Conservation (phyloP, 768 basidiomycete genomes). For the Candolleomyces aberdarensis region DNA sequence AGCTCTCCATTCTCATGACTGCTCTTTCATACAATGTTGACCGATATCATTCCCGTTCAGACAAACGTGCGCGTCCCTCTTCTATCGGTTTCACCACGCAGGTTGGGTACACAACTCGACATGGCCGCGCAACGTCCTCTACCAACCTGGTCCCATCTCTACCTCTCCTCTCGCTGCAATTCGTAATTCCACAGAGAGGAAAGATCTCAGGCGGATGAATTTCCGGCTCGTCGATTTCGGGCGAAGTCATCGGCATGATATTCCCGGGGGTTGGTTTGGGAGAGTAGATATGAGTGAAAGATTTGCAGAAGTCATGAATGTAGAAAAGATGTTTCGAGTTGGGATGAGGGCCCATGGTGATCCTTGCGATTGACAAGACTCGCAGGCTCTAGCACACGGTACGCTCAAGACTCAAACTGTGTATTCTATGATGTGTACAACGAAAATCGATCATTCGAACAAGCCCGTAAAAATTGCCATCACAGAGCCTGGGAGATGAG, state of each 20-base stretch:
- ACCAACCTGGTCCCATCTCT: conserved; percentile 31
- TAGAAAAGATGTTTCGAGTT: neutral
- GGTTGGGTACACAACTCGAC: conserved; percentile 36
- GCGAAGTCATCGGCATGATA: conserved; percentile 12
- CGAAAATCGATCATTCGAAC: too few species aligned
- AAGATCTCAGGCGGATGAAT: conserved; percentile 16
- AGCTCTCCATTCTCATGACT: conserved; percentile 1
- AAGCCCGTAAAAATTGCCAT: too few species aligned
- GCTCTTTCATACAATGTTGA: neutral
- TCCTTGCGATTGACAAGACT: too few species aligned
- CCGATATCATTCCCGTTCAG: conserved; percentile 13
- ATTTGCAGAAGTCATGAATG: neutral
- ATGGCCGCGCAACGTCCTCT: conserved; percentile 35
- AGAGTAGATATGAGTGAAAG: too few species aligned
- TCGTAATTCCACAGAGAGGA: neutral
- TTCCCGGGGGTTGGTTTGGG: too few species aligned
- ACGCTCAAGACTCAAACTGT: too few species aligned
- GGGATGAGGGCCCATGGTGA: neutral
- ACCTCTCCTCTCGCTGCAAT: conserved; percentile 12
- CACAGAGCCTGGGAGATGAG: too few species aligned
- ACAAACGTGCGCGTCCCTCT: conserved; percentile 38
- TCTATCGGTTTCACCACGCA: conserved; percentile 33
- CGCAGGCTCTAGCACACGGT: too few species aligned
- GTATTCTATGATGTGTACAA: too few species aligned
- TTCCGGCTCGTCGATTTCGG: conserved; percentile 43